Evolutionary conservation across 75 land plant genomes (phyloP).

Genomic region (Isoetes taiwanensis): DNA sequence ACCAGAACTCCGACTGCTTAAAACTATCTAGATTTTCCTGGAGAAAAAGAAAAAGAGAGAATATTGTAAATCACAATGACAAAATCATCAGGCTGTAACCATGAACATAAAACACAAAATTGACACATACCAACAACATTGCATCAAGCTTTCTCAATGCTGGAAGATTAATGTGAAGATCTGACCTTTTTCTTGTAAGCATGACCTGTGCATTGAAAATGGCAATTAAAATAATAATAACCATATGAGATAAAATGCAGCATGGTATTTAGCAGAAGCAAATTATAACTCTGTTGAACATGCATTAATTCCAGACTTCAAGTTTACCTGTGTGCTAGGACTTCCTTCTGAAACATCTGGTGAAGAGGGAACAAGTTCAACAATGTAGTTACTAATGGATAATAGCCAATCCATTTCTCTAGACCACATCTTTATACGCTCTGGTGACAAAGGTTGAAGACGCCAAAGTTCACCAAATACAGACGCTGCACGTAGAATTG

Average conservation of each 20-base stretch:
- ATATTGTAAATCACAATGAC: too few relatives aligned
- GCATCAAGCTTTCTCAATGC: constrained; percentile 2
- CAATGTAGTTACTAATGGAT: constrained; percentile 42
- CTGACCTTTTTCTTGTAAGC: neutral
- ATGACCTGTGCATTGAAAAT: too few relatives aligned
- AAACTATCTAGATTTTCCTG: neutral
- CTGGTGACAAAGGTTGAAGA: constrained; percentile 28
- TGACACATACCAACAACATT: constrained; percentile 5
- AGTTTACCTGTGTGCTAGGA: constrained; percentile 40
- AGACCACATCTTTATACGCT: constrained; percentile 38
- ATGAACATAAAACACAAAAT: neutral
- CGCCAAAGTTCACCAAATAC: constrained; percentile 48
- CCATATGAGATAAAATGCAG: too few relatives aligned
- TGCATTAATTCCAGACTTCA: neutral
- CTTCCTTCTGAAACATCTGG: constrained; percentile 46
- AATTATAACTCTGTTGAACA: too few relatives aligned
- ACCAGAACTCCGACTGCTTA: constrained; percentile 3
- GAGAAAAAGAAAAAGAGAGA: neutral
- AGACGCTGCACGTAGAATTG: constrained; percentile 19
- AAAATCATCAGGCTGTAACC: too few relatives aligned
- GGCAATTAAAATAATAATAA: too few relatives aligned
- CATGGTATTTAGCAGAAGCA: too few relatives aligned
- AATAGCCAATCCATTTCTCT: constrained; percentile 44
- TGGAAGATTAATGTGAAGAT: neutral
- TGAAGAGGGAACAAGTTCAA: constrained; percentile 43